Base-by-base conservation (phyloP, 345 rosid species). In the Trapa bicornis region DNA sequence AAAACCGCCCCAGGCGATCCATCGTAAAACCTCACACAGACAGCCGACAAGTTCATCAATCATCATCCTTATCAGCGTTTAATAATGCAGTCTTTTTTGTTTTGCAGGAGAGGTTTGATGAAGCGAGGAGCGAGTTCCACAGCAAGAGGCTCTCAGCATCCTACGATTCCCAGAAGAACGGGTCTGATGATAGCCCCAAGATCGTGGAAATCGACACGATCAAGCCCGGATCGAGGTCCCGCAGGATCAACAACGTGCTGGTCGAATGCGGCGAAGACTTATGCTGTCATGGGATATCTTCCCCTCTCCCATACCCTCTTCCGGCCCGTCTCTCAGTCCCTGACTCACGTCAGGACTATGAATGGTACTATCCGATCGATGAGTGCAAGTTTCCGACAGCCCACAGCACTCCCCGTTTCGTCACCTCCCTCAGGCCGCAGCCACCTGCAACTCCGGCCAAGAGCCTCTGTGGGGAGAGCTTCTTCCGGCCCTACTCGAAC, bases 391-490 rank as follows among this genome's bases (percentile, higher is more conserved):
- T 69, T 69, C 69, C 73, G 37, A 74, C 76, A 1, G 76, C 91
- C 1, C 86, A 89, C 10, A 85, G 72, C 81, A 88, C 97, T 1
- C 97, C 97, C 0, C 84, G 97, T 29, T 77, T 86, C 15, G 65
- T 76, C 2, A 69, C 47, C 43, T 74, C 78, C 0, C 38, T 54
- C 6, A 10, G 41, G 62, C 67, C 71, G 32, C 72, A 68, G 14
- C 79, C 69, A 13, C 80, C 75, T 53, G 68, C 80, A 3, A 83
- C 92, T n/a, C 87, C 89, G 0, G 74, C 85, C 6, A 89, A 76
- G 79, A 89, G 88, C 43, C 74, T 82, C 33, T 85, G 86, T 15
- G 86, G 95, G 17, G 86, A 88, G 32, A 12, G 71, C 72, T 81
- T 69, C 43, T 85, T 79, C 47, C 80, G 81, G 75, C 82, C 82